Evolutionary conservation across 2,329 filamentous ascomycete genomes (phyloP).

Genomic region (Colletotrichum sp.): DNA sequence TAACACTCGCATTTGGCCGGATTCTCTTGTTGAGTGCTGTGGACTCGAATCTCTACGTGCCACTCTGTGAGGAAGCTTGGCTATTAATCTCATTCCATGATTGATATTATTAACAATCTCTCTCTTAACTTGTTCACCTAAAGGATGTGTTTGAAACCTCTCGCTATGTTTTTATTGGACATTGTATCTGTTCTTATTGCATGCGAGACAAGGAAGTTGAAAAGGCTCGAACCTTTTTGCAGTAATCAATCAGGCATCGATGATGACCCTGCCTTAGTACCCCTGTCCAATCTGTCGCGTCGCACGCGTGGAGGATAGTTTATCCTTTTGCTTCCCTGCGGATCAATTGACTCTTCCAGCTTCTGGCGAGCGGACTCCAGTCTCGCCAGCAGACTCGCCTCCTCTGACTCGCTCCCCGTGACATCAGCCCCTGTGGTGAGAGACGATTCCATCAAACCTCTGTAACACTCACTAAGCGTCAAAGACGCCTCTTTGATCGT

Average conservation of each 20-base stretch:
- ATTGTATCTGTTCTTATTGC: background rate
- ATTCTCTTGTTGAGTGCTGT: background rate
- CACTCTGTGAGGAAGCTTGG: background rate
- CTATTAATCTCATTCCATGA: background rate
- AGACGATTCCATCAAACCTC: background rate
- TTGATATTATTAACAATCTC: background rate
- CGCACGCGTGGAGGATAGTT: background rate
- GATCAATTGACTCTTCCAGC: background rate
- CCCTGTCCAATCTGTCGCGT: background rate
- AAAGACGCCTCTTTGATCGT: background rate
- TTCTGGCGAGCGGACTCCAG: background rate
- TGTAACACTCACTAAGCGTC: background rate
- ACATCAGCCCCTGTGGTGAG: background rate
- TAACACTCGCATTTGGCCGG: background rate
- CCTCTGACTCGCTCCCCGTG: background rate
- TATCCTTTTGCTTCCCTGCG: background rate
- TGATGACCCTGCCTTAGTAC: background rate
- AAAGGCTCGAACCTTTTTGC: background rate
- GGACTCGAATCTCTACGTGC: background rate
- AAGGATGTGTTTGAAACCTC: background rate
- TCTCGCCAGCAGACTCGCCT: background rate
- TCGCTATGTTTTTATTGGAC: background rate
- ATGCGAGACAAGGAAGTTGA: background rate
- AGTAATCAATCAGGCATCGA: background rate
- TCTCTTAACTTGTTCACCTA: background rate